Evolutionary conservation across 2,329 filamentous ascomycete genomes (phyloP).

Genomic region (Chalaropsis thielavioides): DNA sequence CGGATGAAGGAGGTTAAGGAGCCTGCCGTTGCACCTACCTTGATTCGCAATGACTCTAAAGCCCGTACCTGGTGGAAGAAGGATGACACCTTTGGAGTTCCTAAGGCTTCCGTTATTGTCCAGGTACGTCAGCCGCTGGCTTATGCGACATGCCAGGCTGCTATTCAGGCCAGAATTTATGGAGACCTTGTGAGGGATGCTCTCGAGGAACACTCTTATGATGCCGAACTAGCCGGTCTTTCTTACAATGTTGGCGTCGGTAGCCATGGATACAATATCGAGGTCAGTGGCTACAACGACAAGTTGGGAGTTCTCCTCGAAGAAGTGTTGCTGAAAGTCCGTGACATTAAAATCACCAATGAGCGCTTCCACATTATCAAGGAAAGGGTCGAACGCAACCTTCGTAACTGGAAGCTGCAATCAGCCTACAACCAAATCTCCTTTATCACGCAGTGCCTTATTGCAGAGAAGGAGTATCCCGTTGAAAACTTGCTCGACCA

Average conservation of each 20-base stretch:
- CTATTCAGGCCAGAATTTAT: constrained; percentile 65
- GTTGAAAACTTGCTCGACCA: constrained; percentile 69
- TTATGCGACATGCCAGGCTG: constrained; percentile 63
- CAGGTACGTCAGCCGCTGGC: constrained; percentile 66
- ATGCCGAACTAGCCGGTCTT: constrained; percentile 82
- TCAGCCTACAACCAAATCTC: constrained; percentile 82
- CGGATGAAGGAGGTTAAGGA: constrained; percentile 82
- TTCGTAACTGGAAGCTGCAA: constrained; percentile 76
- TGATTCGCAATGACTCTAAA: constrained; percentile 71
- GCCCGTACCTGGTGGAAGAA: constrained; percentile 94
- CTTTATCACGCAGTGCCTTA: constrained; percentile 69
- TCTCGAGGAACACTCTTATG: constrained; percentile 85
- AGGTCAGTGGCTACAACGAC: constrained; percentile 86
- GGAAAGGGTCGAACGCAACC: constrained; percentile 60
- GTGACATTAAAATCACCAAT: constrained; percentile 68
- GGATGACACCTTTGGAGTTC: constrained; percentile 96
- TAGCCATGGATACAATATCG: constrained; percentile 58
- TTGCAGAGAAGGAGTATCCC: constrained; percentile 59
- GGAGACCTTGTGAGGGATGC: constrained; percentile 78
- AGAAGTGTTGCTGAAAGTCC: constrained; percentile 72
- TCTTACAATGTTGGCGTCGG: constrained; percentile 66
- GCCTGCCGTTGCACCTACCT: constrained; percentile 56
- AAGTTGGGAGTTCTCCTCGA: constrained; percentile 84
- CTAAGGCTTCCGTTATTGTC: constrained; percentile 76
- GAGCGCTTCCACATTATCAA: constrained; percentile 86